Evolutionary conservation across 345 rosid genomes (phyloP).

Genomic region (Physaria fendleri): DNA sequence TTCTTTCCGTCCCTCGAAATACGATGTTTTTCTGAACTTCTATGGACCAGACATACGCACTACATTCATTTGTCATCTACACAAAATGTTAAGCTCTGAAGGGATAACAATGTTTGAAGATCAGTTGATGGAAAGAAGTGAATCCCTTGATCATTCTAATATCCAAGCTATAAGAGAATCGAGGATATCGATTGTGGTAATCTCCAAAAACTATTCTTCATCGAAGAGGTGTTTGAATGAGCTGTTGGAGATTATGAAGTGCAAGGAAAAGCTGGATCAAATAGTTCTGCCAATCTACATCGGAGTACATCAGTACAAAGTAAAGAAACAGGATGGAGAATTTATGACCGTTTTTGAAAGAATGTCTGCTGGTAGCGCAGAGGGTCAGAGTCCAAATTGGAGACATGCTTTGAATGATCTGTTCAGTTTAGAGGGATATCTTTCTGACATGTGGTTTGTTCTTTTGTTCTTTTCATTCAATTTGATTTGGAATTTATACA

Average conservation of each 20-base stretch:
- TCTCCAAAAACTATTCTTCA: not conserved
- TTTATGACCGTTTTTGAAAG: not conserved
- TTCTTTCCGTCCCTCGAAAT: not conserved
- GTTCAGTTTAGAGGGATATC: not conserved
- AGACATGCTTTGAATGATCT: not conserved
- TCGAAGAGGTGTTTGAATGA: not conserved
- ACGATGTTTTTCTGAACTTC: not conserved
- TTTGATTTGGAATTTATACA: not conserved
- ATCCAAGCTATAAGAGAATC: not conserved
- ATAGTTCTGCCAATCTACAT: not conserved
- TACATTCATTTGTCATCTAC: not conserved
- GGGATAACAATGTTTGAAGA: not conserved
- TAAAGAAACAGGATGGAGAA: not conserved
- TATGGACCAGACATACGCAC: not conserved
- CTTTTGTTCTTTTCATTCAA: not conserved
- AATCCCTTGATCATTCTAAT: not conserved
- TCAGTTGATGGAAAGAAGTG: not conserved
- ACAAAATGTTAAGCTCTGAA: not conserved
- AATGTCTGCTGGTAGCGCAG: not conserved
- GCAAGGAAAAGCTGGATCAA: not conserved
- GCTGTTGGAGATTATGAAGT: not conserved
- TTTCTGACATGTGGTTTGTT: not conserved
- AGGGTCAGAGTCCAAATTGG: not conserved
- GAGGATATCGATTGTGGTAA: not conserved
- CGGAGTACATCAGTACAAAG: not conserved